Percentiles rank a stretch among this genome's conserved stretches.
Evolutionary conservation across 192 early-diverging fungal genomes (phyloP).

Genomic region (Pilaira anomala): DNA sequence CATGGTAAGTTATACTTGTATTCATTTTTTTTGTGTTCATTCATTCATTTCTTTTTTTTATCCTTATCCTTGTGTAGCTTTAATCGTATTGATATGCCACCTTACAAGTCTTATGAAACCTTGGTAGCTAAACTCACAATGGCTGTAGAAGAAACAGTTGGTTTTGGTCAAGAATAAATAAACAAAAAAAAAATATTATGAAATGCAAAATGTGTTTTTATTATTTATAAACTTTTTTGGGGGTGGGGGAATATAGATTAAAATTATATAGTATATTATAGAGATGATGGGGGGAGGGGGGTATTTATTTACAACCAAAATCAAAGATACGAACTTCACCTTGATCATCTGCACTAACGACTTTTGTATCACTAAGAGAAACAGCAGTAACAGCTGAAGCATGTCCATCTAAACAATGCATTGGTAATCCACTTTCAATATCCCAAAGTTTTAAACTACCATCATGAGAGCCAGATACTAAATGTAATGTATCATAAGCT

Average conservation of each 20-base stretch:
- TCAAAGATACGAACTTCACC: constrained; percentile 78
- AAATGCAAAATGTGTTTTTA: background rate
- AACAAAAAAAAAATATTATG: background rate
- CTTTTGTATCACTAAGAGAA: constrained; percentile 80
- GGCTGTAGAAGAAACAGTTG: constrained; percentile 95
- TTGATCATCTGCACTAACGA: constrained; percentile 83
- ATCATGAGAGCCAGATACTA: constrained; percentile 65
- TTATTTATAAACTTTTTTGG: too few species aligned
- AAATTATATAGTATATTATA: too few species aligned
- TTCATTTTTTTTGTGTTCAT: background rate
- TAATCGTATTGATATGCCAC: constrained; percentile 95
- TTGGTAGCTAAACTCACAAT: constrained; percentile 59
- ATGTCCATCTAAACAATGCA: constrained; percentile 61
- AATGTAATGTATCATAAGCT: constrained; percentile 73
- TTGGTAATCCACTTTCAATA: constrained; percentile 59
- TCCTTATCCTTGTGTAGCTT: constrained; percentile 44
- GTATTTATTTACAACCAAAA: constrained; percentile 47
- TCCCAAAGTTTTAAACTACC: constrained; percentile 73
- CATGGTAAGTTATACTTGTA: constrained; percentile 59
- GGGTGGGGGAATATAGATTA: constrained; percentile 1
- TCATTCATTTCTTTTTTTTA: constrained; percentile 32
- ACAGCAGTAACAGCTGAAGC: constrained; percentile 72
- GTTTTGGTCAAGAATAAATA: constrained; percentile 81
- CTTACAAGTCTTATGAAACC: constrained; percentile 82
- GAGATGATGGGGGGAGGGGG: background rate